Percentiles rank a stretch among this genome's conserved stretches.
phyloP scores from a whole-genome alignment of 139 green algal species.

The Edaphochlamys debaryana region DNA sequence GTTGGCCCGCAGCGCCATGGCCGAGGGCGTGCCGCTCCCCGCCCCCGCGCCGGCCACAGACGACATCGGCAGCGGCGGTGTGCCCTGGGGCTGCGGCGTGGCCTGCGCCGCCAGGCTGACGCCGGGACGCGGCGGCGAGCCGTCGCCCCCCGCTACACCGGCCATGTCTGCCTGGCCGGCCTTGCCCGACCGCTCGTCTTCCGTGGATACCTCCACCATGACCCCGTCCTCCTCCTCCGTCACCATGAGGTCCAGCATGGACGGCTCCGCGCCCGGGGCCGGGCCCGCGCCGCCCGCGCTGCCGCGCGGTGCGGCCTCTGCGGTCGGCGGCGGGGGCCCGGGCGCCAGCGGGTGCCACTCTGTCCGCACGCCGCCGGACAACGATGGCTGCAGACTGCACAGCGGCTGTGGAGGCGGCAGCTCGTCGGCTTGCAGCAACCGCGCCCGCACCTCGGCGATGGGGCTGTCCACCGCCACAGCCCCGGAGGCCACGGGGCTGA shows the following conservation, averaged over 20 bases:
- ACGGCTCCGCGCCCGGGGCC: too few species aligned
- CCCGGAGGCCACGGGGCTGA: background rate
- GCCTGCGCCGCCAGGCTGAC: background rate
- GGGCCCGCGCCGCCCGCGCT: too few species aligned
- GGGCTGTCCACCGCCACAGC: background rate
- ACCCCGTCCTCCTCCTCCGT: background rate
- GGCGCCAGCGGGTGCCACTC: background rate
- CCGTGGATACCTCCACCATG: background rate
- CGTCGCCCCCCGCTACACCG: too few species aligned
- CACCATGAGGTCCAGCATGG: background rate
- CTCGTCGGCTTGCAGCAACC: background rate
- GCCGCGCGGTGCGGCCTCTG: too few species aligned
- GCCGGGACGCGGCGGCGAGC: background rate
- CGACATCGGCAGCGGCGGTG: background rate
- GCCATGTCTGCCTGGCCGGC: background rate
- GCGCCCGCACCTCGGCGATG: background rate
- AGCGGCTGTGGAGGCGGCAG: background rate
- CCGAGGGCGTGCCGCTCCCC: background rate
- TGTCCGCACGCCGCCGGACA: too few species aligned
- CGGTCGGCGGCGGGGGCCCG: too few species aligned
- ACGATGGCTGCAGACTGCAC: too few species aligned
- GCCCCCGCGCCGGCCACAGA: background rate
- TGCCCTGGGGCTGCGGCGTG: background rate
- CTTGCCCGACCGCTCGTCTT: background rate
- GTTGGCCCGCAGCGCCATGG: slow-evolving; percentile 8